phyloP scores from a whole-genome alignment of 495 filamentous ascomycete genomes.

The Xylaria intraflava region DNA sequence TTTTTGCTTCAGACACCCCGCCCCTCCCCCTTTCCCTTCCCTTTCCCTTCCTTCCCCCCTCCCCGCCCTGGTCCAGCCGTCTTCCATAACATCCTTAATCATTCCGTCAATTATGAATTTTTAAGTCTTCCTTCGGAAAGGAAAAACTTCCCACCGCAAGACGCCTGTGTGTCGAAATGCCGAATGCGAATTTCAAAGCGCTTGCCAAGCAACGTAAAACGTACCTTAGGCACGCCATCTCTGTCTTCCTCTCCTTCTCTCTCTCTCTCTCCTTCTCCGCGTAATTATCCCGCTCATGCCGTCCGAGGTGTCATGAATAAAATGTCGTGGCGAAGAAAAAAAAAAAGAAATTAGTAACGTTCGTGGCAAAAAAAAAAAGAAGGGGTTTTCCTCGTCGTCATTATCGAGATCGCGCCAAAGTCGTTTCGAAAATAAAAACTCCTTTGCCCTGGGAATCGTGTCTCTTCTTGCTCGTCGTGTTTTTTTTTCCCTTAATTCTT shows the following conservation, averaged over 20 bases:
- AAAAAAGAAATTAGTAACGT: too few species aligned
- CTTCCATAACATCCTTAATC: not conserved
- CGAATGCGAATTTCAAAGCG: not conserved
- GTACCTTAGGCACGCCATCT: slow-evolving; percentile 4
- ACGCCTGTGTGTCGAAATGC: slow-evolving; percentile 6
- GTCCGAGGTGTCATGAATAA: too few species aligned
- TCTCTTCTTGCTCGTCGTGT: not conserved
- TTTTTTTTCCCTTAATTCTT: slow-evolving; percentile 19
- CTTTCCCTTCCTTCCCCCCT: not conserved
- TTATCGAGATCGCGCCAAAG: too few species aligned
- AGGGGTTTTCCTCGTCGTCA: too few species aligned
- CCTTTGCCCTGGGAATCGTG: too few species aligned
- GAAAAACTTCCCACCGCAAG: slow-evolving; percentile 11
- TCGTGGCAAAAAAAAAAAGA: not conserved
- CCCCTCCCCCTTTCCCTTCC: not conserved
- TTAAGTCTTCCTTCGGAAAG: not conserved
- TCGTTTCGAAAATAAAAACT: too few species aligned
- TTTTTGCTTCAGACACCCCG: not conserved
- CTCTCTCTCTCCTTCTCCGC: not conserved
- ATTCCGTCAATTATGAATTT: slow-evolving; percentile 1
- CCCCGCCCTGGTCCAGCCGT: not conserved
- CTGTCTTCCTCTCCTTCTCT: not conserved
- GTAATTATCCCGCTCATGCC: too few species aligned
- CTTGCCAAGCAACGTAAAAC: not conserved
- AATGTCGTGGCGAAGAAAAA: too few species aligned